Base-by-base conservation (phyloP, 768 basidiomycete genomes). In the Megacollybia marginata region DNA sequence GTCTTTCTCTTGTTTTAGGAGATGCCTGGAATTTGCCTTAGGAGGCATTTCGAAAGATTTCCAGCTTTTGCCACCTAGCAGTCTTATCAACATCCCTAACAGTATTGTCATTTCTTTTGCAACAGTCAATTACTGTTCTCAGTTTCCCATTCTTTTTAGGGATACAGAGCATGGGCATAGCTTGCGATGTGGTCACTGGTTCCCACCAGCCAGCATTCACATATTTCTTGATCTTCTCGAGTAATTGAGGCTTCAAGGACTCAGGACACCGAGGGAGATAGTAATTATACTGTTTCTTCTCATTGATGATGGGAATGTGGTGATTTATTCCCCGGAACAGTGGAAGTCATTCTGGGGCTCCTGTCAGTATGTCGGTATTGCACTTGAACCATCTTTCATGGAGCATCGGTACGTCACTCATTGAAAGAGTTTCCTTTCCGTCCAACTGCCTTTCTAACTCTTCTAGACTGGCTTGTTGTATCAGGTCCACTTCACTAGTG, bases 291-390 rank as follows among this genome's bases (percentile, higher is more conserved):
- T 19, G 11, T 31, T 20, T 33, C 12, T 9, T 11, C 13, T 23
- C 20, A 33, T 65, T 57, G 6, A 61, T 62, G 9, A 67, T 48
- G 0, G 55, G 54, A 9, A 67, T 67, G 0, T 36, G 20, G 42
- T 67, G 65, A 42, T 67, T 66, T 5, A 67, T 54, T 0, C 48
- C 60, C 15, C 60, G 2, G 9, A 59, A 33, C 0, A 62, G 61
- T 0, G 66, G 66, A 6, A 66, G 19, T 13, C 19, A 9, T 11
- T 28, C 19, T n/a, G 46, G 46, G 12, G 46, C 15, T 9, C 46
- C 46, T 10, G 11, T 16, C 32, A 47, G 11, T 23, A 47, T 47
- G 19, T 47, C 46, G 12, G 9, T 33, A 31, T 31, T 33, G 19
- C 11, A 9, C 13, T 19, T 31, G 15, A 47, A 34, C 46, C 46